These are phyloP conservation scores for Boletales sp. DNA, from an alignment of 768 basidiomycete species.

Conservation along the genomic window DNA sequence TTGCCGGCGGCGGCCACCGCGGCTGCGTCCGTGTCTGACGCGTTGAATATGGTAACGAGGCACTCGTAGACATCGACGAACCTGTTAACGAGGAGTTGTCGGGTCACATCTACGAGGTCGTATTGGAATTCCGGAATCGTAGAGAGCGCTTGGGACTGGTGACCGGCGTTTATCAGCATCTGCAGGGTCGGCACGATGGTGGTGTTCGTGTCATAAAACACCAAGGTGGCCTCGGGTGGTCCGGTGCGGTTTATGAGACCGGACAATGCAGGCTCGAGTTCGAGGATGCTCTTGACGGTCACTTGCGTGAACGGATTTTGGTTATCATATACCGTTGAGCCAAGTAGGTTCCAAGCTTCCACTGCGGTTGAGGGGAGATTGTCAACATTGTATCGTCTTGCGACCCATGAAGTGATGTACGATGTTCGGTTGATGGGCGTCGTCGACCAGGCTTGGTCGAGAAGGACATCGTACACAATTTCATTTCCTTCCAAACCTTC, in stretches of 20 bases:
- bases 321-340: conserved; percentile 38
- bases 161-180: conserved; percentile 48
- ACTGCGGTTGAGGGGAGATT: conserved; percentile 22
- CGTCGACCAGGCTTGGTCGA: conserved; percentile 41
- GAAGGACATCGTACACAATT: conserved; percentile 38
- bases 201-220: conserved; percentile 37
- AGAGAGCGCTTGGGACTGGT: conserved; percentile 12
- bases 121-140: conserved; percentile 33
- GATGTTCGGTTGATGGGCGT: conserved; percentile 29
- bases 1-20: conserved; percentile 22
- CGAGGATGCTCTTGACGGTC: conserved; percentile 37
- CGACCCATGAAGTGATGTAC: conserved; percentile 34
- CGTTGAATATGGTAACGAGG: conserved; percentile 32
- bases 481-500: conserved; percentile 43
- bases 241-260: conserved; percentile 34
- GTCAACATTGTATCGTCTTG: conserved; percentile 34
- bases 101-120: conserved; percentile 37
- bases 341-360: conserved; percentile 35
- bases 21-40: conserved; percentile 13
- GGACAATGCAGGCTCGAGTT: conserved; percentile 31
- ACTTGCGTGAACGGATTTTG: conserved; percentile 30
- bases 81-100: conserved; percentile 40
- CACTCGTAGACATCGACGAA: conserved; percentile 33
- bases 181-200: conserved; percentile 77
- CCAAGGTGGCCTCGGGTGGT: conserved; percentile 29